Evolutionary conservation across 495 filamentous ascomycete species (phyloP).

Genomic region (Podospora sp.): DNA sequence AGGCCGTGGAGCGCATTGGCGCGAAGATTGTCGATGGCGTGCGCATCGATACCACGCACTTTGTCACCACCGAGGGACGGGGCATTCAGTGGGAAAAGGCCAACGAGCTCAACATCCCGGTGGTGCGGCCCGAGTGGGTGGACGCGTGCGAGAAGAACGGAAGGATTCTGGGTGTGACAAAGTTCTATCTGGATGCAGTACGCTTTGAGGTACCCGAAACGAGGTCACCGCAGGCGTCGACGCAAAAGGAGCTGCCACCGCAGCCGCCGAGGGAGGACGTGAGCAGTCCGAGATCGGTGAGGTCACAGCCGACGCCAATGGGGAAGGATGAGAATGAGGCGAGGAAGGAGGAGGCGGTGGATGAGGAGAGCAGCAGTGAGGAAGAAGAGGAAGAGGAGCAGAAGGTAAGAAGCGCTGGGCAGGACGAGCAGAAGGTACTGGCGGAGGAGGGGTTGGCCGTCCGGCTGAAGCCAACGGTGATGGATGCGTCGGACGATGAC

Average conservation of each 20-base stretch:
- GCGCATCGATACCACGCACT: constrained; percentile 97
- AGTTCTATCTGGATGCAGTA: constrained; percentile 87
- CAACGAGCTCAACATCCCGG: constrained; percentile 95
- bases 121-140: constrained; percentile 97
- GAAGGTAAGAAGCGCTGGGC: constrained; percentile 34
- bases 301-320: neutral
- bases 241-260: constrained; percentile 43
- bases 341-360: constrained; percentile 29
- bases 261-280: constrained; percentile 27
- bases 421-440: constrained; percentile 60
- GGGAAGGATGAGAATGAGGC: constrained; percentile 25
- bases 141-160: constrained; percentile 92
- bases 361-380: constrained; percentile 36
- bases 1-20: constrained; percentile 83
- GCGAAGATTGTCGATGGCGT: constrained; percentile 90
- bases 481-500: constrained; percentile 37
- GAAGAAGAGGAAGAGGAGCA: constrained; percentile 41
- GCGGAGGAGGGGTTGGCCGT: constrained; percentile 55
- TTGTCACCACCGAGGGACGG: constrained; percentile 94
- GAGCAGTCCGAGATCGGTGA: constrained; percentile 22
- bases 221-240: constrained; percentile 28
- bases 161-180: constrained; percentile 88
- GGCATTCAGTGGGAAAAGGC: constrained; percentile 93
- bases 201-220: constrained; percentile 40
- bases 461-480: constrained; percentile 39